phyloP scores from a whole-genome alignment of 495 filamentous ascomycete species.

The Lasiosphaeria miniovina region DNA sequence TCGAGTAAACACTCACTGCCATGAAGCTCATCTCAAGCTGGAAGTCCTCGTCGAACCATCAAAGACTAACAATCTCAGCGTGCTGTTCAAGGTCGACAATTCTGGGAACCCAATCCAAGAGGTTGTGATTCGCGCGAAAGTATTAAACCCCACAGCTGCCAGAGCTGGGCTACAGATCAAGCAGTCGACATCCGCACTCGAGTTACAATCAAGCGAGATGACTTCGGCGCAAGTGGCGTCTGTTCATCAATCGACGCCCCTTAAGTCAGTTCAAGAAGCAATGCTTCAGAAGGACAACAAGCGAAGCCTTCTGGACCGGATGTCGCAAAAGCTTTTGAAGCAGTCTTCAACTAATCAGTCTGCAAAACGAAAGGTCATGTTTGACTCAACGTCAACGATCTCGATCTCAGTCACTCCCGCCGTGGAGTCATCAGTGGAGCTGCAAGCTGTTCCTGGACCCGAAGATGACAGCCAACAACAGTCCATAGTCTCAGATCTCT shows the following conservation, averaged over 20 bases:
- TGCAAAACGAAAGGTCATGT: not conserved
- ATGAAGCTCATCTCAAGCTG: not conserved
- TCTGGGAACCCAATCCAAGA: not conserved
- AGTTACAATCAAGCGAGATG: not conserved
- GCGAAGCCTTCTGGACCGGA: not conserved
- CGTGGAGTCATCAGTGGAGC: not conserved
- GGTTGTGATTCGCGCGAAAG: not conserved
- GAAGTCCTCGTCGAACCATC: not conserved
- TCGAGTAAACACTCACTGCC: not conserved
- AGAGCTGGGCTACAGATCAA: not conserved
- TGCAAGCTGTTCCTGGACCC: not conserved
- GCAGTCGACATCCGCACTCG: too few relatives aligned
- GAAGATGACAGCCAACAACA: not conserved
- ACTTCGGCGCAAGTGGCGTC: not conserved
- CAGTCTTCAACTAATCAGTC: not conserved
- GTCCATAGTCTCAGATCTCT: not conserved
- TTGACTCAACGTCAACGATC: not conserved
- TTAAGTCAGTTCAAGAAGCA: not conserved
- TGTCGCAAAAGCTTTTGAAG: not conserved
- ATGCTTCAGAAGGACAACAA: not conserved
- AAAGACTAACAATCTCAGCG: not conserved
- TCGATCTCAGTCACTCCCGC: not conserved
- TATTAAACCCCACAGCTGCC: not conserved
- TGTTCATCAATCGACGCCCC: not conserved
- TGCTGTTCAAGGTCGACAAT: not conserved